These are phyloP conservation scores for Toxoplasma gondii DNA, from an alignment of 169 alveolate genomes.

Conservation along the genomic window DNA sequence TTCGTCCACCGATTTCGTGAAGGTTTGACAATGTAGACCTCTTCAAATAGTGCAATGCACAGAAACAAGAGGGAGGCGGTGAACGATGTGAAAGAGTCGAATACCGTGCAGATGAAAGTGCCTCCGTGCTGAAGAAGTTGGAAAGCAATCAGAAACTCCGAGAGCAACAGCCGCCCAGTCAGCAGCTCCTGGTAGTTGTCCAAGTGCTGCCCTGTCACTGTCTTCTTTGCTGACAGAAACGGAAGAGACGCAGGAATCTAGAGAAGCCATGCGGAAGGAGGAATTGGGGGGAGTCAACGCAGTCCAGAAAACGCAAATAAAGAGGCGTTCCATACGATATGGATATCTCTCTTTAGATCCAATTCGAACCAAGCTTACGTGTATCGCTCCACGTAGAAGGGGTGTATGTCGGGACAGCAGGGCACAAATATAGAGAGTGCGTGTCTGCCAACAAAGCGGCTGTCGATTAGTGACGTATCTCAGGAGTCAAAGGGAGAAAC, in stretches of 20 bases:
- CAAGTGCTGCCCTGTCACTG: conserved; percentile 29
- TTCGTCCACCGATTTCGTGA: conserved; percentile 11
- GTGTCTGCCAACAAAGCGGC: too few species aligned
- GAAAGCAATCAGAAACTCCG: conserved; percentile 22
- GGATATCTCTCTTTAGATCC: background rate
- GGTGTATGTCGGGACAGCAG: too few species aligned
- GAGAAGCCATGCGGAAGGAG: too few species aligned
- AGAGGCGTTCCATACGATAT: background rate
- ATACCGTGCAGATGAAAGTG: conserved; percentile 4
- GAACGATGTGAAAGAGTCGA: conserved; percentile 20
- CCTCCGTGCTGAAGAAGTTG: conserved; percentile 35
- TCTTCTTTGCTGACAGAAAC: background rate
- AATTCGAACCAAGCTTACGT: too few species aligned
- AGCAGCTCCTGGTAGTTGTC: conserved; percentile 41
- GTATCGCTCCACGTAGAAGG: too few species aligned
- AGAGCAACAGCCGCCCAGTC: conserved; percentile 48
- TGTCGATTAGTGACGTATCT: too few species aligned
- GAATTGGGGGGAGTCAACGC: too few species aligned
- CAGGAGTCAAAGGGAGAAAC: too few species aligned
- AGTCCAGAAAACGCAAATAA: background rate
- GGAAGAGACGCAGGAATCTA: background rate
- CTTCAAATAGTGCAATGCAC: conserved; percentile 33
- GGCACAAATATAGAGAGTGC: too few species aligned
- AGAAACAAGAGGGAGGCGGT: conserved; percentile 37
- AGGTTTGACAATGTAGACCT: conserved; percentile 31